Evolutionary conservation across 1,284 basidiomycete genomes (phyloP), one percentile per base, ranked within the genome.

Genomic region (Cystobasidium pallidum): DNA sequence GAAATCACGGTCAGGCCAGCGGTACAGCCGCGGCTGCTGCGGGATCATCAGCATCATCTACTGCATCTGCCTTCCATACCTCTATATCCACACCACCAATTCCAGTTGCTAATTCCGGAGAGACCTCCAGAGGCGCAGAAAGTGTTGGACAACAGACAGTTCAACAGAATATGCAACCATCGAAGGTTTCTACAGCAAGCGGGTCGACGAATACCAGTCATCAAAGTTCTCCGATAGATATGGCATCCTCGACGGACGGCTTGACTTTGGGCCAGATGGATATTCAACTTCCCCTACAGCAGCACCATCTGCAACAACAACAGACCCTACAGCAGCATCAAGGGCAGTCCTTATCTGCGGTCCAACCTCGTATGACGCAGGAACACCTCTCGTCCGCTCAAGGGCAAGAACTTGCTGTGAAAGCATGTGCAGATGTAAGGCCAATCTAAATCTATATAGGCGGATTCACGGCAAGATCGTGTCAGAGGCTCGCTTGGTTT

Each of bases 391-490:
- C 62, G 1, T 49, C 43, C 21, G 47, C 47, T 17, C 62, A 64
- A 64, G 47, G 47, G 1, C 62, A 64, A 47, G 62, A 64, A 36
- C 45, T 64, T 8, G 62, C 62, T 49, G 32, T 47, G 7, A 64
- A 64, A 51, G 62, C 62, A 4, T 64, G 62, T 30, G 62, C 62
- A 30, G 62, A 64, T 51, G 62, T 64, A 51, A 51, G 62, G 32
- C 39, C 4, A 4, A 11, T 61, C n/a, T 21, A 41, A 17, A n/a
- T n/a, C n/a, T n/a, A n/a, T n/a, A n/a, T n/a, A n/a, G n/a, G n/a
- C n/a, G n/a, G n/a, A n/a, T n/a, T n/a, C n/a, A n/a, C n/a, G n/a
- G n/a, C n/a, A n/a, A n/a, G n/a, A n/a, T n/a, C n/a, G n/a, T n/a
- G n/a, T n/a, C n/a, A n/a, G n/a, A n/a, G n/a, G n/a, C n/a, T n/a